phyloP scores from a whole-genome alignment of 2,329 filamentous ascomycete genomes.

The Xylaria sp. region DNA sequence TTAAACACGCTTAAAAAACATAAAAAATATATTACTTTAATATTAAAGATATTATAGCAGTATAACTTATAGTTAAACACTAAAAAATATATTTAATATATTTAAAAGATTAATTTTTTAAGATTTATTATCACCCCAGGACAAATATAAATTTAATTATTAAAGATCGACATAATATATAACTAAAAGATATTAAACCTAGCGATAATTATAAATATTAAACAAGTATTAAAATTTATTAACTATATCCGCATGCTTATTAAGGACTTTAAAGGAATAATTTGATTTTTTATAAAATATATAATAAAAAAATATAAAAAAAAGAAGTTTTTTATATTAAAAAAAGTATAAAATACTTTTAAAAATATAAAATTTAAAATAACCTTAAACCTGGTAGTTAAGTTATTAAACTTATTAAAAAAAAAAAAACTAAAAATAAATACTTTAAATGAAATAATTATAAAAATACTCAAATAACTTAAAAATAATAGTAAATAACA shows the following conservation, averaged over 20 bases:
- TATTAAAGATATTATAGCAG: slow-evolving; percentile 2
- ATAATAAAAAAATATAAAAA: slow-evolving; percentile 10
- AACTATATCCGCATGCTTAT: slow-evolving; percentile 15
- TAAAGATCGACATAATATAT: slow-evolving; percentile 10
- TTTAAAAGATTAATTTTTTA: slow-evolving; percentile 15
- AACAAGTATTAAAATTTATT: slow-evolving; percentile 3
- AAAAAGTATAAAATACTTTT: slow-evolving; percentile 6
- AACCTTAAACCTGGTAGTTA: background rate
- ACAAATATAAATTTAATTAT: slow-evolving; percentile 18
- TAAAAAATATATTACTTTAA: slow-evolving; percentile 14
- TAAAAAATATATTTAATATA: slow-evolving; percentile 6
- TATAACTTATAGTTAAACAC: background rate
- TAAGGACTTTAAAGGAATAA: background rate
- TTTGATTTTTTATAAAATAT: background rate
- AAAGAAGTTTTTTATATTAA: slow-evolving; percentile 1
- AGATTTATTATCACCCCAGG: slow-evolving; percentile 10
- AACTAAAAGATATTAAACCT: slow-evolving; percentile 9
- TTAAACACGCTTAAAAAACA: slow-evolving; percentile 4
- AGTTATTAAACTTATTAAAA: background rate
- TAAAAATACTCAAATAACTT: background rate
- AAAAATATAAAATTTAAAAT: background rate
- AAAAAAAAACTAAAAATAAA: too few species aligned
- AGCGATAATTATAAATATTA: slow-evolving; percentile 13
- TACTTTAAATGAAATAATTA: too few species aligned
- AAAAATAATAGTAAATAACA: slow-evolving; percentile 7